Evolutionary conservation across 192 early-diverging fungal species (phyloP).

Genomic region (Coemansia sp.): DNA sequence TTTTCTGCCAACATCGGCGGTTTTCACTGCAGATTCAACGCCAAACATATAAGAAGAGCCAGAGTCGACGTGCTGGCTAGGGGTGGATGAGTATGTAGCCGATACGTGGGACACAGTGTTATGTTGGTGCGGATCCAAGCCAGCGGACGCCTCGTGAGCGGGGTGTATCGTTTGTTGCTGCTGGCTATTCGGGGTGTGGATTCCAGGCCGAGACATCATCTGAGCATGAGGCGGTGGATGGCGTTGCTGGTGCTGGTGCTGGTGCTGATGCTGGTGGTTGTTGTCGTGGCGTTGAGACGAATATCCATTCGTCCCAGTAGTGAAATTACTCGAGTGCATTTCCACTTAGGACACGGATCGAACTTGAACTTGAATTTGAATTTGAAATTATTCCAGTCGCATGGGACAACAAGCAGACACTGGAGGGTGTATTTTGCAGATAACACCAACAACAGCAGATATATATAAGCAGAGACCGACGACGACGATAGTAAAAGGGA

Average conservation of each 20-base stretch:
- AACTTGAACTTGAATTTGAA: neutral
- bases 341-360: neutral
- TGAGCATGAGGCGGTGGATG: neutral
- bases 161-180: neutral
- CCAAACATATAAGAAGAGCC: slow-evolving; percentile 3
- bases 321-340: slow-evolving; percentile 9
- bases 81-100: neutral
- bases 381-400: neutral
- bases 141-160: neutral
- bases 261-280: slow-evolving; percentile 8
- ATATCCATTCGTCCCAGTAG: neutral
- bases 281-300: neutral
- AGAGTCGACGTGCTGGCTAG: slow-evolving; percentile 1
- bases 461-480: neutral
- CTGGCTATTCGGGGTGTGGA: slow-evolving; percentile 7
- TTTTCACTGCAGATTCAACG: neutral
- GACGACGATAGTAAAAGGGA: neutral
- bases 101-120: neutral
- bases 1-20: neutral
- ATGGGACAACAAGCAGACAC: neutral
- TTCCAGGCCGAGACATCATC: slow-evolving; percentile 6
- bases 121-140: neutral
- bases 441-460: neutral
- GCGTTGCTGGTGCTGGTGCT: neutral
- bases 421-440: neutral